Percentiles rank a stretch among this genome's conserved stretches.
Evolutionary conservation across 495 filamentous ascomycete genomes (phyloP).

Genomic region (Annulohypoxylon maeteangense): DNA sequence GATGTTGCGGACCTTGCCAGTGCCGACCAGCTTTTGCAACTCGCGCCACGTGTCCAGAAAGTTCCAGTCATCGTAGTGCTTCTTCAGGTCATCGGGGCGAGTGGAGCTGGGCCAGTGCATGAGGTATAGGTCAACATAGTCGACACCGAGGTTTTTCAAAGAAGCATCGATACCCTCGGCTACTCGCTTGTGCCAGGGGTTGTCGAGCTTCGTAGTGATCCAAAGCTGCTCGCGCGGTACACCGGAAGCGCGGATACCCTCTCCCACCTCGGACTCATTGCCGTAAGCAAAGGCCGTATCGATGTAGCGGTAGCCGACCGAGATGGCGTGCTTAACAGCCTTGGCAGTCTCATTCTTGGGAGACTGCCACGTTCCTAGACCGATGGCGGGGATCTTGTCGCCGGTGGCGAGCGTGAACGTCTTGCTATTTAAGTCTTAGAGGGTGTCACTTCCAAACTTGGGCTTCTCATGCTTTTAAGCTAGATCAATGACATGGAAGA

Average conservation of each 20-base stretch:
- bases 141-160: slow-evolving; percentile 73
- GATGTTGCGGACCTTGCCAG: slow-evolving; percentile 83
- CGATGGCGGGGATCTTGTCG: slow-evolving; percentile 80
- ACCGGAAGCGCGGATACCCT: slow-evolving; percentile 81
- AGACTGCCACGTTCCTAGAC: slow-evolving; percentile 86
- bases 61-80: slow-evolving; percentile 71
- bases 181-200: slow-evolving; percentile 76
- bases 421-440: slow-evolving; percentile 53
- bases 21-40: slow-evolving; percentile 83
- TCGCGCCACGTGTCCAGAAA: slow-evolving; percentile 86
- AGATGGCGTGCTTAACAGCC: slow-evolving; percentile 80
- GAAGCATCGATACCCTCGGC: slow-evolving; percentile 75
- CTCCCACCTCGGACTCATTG: slow-evolving; percentile 85
- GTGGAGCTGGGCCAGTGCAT: slow-evolving; percentile 81
- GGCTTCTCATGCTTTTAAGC: not conserved
- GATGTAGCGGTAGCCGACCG: slow-evolving; percentile 70
- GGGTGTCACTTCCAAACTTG: not conserved
- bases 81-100: slow-evolving; percentile 53
- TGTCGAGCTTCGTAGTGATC: slow-evolving; percentile 90
- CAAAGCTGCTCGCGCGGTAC: slow-evolving; percentile 84
- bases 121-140: slow-evolving; percentile 87
- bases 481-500: not conserved
- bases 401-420: slow-evolving; percentile 83
- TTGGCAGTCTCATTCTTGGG: slow-evolving; percentile 58
- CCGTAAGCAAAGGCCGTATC: slow-evolving; percentile 81